A percentile compares a stretch with the other conserved stretches of the same genome.
Evolutionary conservation across 257 asterid genomes (phyloP).

Genomic region (Nicotiana noctiflora): DNA sequence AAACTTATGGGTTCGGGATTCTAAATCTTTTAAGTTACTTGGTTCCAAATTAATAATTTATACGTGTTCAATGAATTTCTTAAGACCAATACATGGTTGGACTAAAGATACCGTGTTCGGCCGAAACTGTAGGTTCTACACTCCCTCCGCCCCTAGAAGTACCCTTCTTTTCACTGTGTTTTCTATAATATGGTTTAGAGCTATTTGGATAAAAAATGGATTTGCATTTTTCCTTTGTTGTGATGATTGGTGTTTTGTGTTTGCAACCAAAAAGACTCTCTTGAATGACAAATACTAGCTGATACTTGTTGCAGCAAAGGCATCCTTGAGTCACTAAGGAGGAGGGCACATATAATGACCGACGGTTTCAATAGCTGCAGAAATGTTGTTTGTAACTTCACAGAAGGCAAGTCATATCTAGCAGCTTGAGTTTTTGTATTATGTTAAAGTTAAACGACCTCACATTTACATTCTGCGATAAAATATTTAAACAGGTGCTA

Average conservation of each 20-base stretch:
- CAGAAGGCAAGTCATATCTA: conserved; percentile 54
- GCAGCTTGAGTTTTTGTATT: not conserved
- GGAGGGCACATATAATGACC: conserved; percentile 87
- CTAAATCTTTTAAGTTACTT: too few species aligned
- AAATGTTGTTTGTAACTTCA: conserved; percentile 91
- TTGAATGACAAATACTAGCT: not conserved
- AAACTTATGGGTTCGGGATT: too few species aligned
- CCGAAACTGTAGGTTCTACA: too few species aligned
- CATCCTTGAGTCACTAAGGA: conserved; percentile 80
- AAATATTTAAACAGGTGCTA: conserved; percentile 62
- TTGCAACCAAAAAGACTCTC: not conserved
- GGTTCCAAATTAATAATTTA: too few species aligned
- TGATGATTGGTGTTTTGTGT: not conserved
- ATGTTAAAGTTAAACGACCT: not conserved
- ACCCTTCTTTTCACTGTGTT: not conserved
- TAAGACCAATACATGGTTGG: too few species aligned
- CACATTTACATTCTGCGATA: not conserved
- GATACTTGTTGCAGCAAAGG: conserved; percentile 61
- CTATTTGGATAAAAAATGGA: not conserved
- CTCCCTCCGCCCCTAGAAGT: too few species aligned
- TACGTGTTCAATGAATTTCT: too few species aligned
- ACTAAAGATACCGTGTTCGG: too few species aligned
- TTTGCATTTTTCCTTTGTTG: not conserved
- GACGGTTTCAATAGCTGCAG: conserved; percentile 95
- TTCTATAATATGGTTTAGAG: not conserved